Conservation (phyloP, 768 basidiomycete species). For the Leucosporidium scottii region DNA sequence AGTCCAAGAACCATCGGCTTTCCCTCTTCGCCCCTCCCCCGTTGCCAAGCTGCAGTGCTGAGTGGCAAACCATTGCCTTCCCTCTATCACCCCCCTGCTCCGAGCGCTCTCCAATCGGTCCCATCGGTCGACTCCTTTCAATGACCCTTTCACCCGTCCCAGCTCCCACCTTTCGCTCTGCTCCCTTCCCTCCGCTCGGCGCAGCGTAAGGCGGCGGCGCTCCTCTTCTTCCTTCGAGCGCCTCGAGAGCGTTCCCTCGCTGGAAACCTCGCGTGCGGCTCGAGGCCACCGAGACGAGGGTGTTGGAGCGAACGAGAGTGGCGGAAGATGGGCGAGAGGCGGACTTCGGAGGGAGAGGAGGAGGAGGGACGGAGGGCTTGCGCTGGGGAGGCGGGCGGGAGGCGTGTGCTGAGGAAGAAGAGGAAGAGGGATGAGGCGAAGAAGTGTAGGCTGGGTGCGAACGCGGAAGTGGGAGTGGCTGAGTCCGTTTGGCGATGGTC, state of each 20-base stretch:
- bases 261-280: neutral
- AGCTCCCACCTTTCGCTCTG: neutral
- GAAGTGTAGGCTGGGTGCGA: no score
- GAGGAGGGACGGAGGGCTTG: neutral
- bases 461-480: no score
- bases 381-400: neutral
- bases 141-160: neutral
- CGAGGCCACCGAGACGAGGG: neutral
- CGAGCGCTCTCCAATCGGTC: neutral
- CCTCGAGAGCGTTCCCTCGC: neutral
- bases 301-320: neutral
- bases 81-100: neutral
- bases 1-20: neutral
- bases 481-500: no score
- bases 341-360: neutral
- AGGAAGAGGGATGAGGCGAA: neutral
- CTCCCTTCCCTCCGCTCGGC: neutral
- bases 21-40: neutral
- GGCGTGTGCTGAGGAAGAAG: neutral
- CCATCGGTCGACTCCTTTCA: neutral
- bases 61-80: neutral
- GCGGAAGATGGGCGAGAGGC: neutral
- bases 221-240: neutral
- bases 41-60: neutral
- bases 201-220: neutral